Evolutionary conservation across 257 asterid genomes (phyloP), one percentile per base, ranked within the genome.

Genomic region (Echium plantagineum): DNA sequence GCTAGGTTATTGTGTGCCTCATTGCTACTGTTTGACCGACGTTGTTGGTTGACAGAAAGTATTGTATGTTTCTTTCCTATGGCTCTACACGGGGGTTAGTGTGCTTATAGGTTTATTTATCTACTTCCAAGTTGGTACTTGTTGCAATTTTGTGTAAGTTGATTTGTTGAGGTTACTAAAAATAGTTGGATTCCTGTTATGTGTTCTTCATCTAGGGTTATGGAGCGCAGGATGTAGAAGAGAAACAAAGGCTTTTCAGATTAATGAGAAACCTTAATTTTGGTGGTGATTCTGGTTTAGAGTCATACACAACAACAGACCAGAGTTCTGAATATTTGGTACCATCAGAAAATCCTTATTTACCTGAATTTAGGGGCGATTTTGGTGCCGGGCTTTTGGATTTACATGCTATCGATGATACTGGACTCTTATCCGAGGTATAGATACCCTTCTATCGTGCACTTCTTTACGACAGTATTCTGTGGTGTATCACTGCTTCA

Each of bases 351-450:
- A 89, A 87, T n/a, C 68, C 71, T 56, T 81, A 83, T 72, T 83
- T 95, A 63, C 90, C 96, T 3, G 97, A 89, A 62, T 84, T 89
- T 70, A 80, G 95, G 66, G 96, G 95, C 57, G 99, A 93, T 65
- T 86, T 89, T 64, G 99, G 99, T 62, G 96, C 91, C 59, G 97
- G 96, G 49, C 96, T 89, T 70, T 70, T 93, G 81, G 99, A 93
- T 75, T 80, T 93, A 63, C 97, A 93, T 78, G 79, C 99, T 62
- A 84, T 93, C 96, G 99, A 93, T 76, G 97, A 93, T 66, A 93
- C 97, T 1, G 99, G 89, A 72, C 97, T 93, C 75, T 80, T 93
- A 78, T 82, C 99, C 42, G 99, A 89, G 83, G 99, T 89, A 80
- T 60, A 75, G 65, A 67, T 59, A 69, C 21, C 65, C 15, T 19